These are phyloP conservation scores for Podospora comata DNA, from an alignment of 495 filamentous ascomycete species.

Conservation along the genomic window DNA sequence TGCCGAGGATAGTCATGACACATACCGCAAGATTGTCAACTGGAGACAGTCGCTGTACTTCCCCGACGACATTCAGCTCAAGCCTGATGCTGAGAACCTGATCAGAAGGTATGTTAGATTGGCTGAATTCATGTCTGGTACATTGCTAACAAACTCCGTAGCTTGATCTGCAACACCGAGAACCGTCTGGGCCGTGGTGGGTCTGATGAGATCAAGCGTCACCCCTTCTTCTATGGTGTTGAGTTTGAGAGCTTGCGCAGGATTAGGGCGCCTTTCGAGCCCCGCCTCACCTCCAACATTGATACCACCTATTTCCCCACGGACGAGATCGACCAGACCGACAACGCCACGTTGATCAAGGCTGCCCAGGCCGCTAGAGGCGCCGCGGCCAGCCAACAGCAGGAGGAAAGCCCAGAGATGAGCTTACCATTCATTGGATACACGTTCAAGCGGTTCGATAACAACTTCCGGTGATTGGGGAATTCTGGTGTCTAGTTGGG, in stretches of 20 bases:
- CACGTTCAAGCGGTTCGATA: constrained; percentile 98
- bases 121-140: neutral
- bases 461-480: constrained; percentile 52
- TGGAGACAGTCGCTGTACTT: constrained; percentile 96
- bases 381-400: constrained; percentile 23
- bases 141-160: constrained; percentile 29
- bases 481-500: neutral
- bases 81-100: constrained; percentile 79
- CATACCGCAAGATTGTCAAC: constrained; percentile 98
- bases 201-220: constrained; percentile 84
- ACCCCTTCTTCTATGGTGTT: constrained; percentile 94
- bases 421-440: constrained; percentile 96
- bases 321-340: constrained; percentile 93
- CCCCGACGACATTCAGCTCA: constrained; percentile 87
- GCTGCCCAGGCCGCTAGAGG: constrained; percentile 54
- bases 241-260: constrained; percentile 86
- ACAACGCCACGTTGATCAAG: constrained; percentile 72
- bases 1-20: constrained; percentile 93
- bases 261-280: constrained; percentile 94
- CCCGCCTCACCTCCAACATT: constrained; percentile 81
- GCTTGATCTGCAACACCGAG: constrained; percentile 87
- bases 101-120: constrained; percentile 66
- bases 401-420: constrained; percentile 69
- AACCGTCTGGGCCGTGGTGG: constrained; percentile 82
- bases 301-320: constrained; percentile 99